Conservation (phyloP, 495 filamentous ascomycete species). For the Collariella sp. region DNA sequence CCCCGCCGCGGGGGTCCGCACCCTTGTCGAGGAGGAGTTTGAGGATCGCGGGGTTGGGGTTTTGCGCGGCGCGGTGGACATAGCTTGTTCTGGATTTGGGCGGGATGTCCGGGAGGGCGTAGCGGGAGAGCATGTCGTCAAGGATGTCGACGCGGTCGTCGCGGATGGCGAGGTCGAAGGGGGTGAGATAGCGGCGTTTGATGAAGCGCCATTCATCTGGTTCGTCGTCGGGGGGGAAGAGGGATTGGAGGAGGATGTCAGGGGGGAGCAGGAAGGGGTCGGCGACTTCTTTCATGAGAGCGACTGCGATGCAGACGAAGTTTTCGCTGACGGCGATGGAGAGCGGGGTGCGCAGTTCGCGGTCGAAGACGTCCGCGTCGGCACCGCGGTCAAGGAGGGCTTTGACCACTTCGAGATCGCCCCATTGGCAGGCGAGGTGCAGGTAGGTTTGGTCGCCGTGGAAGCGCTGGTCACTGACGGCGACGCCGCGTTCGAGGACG, state of each 20-base stretch:
- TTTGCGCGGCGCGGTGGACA: conserved; percentile 18
- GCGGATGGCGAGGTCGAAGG: conserved; percentile 23
- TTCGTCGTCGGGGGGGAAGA: conserved; percentile 3
- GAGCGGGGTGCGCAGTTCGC: conserved; percentile 20
- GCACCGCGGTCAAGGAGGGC: conserved; percentile 21
- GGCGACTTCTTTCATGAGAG: conserved; percentile 20
- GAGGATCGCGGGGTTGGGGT: conserved; percentile 16
- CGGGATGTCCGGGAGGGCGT: conserved; percentile 12
- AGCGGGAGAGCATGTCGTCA: conserved; percentile 18
- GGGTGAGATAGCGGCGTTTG: conserved; percentile 13
- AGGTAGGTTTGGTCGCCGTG: conserved; percentile 20
- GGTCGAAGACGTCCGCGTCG: conserved; percentile 22
- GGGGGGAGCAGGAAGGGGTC: conserved; percentile 20
- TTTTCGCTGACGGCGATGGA: conserved; percentile 18
- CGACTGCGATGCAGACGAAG: conserved; percentile 2
- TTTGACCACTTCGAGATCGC: conserved; percentile 16
- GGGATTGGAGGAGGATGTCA: conserved; percentile 12
- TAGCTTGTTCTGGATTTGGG: conserved; percentile 8
- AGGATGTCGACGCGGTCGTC: conserved; percentile 16
- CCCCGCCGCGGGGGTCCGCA: conserved; percentile 12
- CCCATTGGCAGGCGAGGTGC: conserved; percentile 22
- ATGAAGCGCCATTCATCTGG: conserved; percentile 13
- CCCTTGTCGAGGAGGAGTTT: conserved; percentile 14
- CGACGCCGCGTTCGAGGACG: conserved; percentile 18
- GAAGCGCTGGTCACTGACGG: conserved; percentile 14